Conservation (phyloP, 2,329 filamentous ascomycete genomes). For the Xylariomycetidae sp. region DNA sequence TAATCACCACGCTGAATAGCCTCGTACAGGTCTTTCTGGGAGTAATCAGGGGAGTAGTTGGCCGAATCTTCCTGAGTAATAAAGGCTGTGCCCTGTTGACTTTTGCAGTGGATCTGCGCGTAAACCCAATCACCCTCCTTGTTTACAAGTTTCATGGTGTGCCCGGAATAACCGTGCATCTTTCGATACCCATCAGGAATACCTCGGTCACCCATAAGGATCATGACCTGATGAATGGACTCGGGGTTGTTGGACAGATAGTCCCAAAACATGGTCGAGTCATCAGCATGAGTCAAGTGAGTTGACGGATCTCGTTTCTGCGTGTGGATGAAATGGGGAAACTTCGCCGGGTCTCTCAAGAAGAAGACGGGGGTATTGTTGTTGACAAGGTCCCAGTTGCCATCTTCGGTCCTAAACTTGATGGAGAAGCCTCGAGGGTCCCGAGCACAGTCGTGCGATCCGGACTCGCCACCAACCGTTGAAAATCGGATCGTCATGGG, state of each 20-base stretch:
- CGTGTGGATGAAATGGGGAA: conserved; percentile 69
- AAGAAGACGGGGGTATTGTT: conserved; percentile 76
- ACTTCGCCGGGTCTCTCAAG: conserved; percentile 68
- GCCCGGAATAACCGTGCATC: conserved; percentile 65
- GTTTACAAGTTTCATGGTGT: conserved; percentile 65
- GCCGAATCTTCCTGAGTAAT: conserved; percentile 56
- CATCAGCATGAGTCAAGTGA: conserved; percentile 47
- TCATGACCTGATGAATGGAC: conserved; percentile 59
- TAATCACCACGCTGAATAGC: conserved; percentile 57
- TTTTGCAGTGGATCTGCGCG: conserved; percentile 60
- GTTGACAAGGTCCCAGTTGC: conserved; percentile 69
- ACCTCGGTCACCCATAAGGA: conserved; percentile 61
- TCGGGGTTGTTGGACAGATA: conserved; percentile 60
- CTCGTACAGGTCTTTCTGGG: conserved; percentile 60
- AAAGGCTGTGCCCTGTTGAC: conserved; percentile 57
- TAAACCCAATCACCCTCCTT: conserved; percentile 63
- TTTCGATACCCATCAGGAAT: conserved; percentile 61
- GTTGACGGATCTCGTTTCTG: conserved; percentile 70
- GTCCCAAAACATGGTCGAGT: conserved; percentile 65
- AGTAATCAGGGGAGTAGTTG: conserved; percentile 56
- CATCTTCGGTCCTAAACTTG: conserved; percentile 69
- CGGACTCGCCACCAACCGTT: conserved; percentile 70
- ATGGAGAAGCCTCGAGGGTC: conserved; percentile 69
- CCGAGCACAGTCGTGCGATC: conserved; percentile 38
- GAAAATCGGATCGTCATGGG: conserved; percentile 66